Evolutionary conservation across 495 filamentous ascomycete species (phyloP).

Genomic region (Margaritispora aquatica): DNA sequence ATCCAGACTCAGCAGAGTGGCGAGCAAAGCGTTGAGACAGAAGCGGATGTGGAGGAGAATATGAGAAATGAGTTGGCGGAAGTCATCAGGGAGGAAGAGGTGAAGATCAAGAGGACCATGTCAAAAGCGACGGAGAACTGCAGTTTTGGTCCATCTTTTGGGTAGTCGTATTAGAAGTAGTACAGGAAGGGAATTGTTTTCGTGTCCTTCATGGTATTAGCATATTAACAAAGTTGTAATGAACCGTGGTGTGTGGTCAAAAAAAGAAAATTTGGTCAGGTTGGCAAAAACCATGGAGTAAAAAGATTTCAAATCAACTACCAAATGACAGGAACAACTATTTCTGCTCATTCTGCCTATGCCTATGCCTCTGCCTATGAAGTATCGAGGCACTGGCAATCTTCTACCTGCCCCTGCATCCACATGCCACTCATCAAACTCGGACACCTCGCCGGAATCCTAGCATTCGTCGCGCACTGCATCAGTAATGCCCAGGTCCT

Average conservation of each 20-base stretch:
- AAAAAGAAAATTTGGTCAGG: too few relatives aligned
- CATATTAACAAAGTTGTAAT: too few relatives aligned
- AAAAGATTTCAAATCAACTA: background rate
- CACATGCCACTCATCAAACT: slow-evolving; percentile 29
- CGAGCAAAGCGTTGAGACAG: background rate
- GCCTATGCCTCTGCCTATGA: background rate
- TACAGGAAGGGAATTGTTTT: too few relatives aligned
- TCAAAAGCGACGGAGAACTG: background rate
- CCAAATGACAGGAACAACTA: too few relatives aligned
- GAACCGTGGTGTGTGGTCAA: too few relatives aligned
- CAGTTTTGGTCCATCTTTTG: slow-evolving; percentile 23
- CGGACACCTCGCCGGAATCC: slow-evolving; percentile 30
- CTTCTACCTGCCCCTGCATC: slow-evolving; percentile 23
- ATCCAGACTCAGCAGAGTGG: background rate
- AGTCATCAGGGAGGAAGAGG: slow-evolving; percentile 3
- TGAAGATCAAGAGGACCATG: background rate
- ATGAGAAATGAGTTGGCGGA: slow-evolving; percentile 4
- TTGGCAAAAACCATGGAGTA: too few relatives aligned
- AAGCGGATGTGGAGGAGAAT: background rate
- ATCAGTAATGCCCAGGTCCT: slow-evolving; percentile 36
- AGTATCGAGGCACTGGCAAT: slow-evolving; percentile 37
- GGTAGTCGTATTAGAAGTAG: background rate
- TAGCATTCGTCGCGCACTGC: slow-evolving; percentile 29
- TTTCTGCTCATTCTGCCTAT: too few relatives aligned
- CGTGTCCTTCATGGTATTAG: too few relatives aligned